phyloP scores from a whole-genome alignment of 768 basidiomycete species.

The Hygrophorus russula region DNA sequence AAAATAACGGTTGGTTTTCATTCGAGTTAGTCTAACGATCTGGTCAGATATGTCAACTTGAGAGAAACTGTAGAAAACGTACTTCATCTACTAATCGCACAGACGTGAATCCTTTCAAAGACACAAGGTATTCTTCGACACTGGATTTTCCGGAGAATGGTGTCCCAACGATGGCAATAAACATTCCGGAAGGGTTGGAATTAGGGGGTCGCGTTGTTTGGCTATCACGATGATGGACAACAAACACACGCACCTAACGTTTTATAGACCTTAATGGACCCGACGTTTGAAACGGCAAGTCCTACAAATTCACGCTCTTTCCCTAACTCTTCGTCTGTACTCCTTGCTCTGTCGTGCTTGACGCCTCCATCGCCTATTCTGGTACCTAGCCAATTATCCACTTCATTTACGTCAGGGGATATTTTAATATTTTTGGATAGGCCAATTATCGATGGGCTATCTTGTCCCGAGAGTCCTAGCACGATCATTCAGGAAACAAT shows the following conservation, averaged over 20 bases:
- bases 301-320: no score
- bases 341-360: slow-evolving; percentile 1
- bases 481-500: no score
- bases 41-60: neutral
- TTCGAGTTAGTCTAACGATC: neutral
- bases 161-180: slow-evolving; percentile 59
- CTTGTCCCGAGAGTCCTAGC: no score
- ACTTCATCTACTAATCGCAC: slow-evolving; percentile 19
- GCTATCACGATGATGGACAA: slow-evolving; percentile 5
- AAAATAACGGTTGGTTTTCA: neutral
- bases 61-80: neutral
- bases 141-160: slow-evolving; percentile 49
- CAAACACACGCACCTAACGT: slow-evolving; percentile 3
- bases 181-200: slow-evolving; percentile 28
- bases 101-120: slow-evolving; percentile 43
- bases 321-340: no score
- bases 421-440: no score
- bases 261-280: no score
- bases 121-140: slow-evolving; percentile 48
- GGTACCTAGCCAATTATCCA: no score
- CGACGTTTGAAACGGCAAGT: no score
- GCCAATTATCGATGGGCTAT: no score
- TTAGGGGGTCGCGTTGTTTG: neutral
- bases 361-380: no score
- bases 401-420: no score